These are phyloP conservation scores for Jaltomata sinuosa DNA, from an alignment of 257 asterid genomes.

Conservation along the genomic window DNA sequence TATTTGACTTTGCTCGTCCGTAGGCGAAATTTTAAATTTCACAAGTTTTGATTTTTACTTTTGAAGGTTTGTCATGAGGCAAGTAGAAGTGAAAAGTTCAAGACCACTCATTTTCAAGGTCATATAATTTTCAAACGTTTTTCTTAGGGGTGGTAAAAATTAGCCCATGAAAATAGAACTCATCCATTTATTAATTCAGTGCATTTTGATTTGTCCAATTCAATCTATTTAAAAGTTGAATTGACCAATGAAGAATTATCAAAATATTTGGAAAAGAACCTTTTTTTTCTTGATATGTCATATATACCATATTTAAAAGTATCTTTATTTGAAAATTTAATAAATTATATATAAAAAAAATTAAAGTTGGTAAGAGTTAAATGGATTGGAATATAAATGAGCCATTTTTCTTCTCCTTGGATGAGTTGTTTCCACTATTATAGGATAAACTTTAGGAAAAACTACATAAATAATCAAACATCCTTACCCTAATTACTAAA, in stretches of 20 bases:
- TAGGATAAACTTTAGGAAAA: not conserved
- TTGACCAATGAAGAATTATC: not conserved
- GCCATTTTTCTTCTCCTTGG: not conserved
- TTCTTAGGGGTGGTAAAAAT: not conserved
- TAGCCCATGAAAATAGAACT: not conserved
- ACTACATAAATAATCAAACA: too few species aligned
- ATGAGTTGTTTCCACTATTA: not conserved
- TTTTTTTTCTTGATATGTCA: not conserved
- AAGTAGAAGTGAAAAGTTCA: too few species aligned
- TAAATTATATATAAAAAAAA: not conserved
- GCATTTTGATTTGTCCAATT: not conserved
- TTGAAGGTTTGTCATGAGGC: not conserved
- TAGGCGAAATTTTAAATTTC: too few species aligned
- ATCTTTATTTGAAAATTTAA: not conserved
- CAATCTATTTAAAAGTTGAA: not conserved
- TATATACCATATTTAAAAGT: not conserved
- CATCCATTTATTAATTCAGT: not conserved
- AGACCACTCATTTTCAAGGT: not conserved
- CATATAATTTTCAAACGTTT: not conserved
- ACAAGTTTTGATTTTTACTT: not conserved
- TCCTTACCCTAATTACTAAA: too few species aligned
- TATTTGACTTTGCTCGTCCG: too few species aligned
- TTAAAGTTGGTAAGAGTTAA: not conserved
- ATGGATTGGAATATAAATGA: not conserved
- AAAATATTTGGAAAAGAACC: not conserved